phyloP scores from a whole-genome alignment of 352 stramenopile genomes.

The Globisporangium paddicum region DNA sequence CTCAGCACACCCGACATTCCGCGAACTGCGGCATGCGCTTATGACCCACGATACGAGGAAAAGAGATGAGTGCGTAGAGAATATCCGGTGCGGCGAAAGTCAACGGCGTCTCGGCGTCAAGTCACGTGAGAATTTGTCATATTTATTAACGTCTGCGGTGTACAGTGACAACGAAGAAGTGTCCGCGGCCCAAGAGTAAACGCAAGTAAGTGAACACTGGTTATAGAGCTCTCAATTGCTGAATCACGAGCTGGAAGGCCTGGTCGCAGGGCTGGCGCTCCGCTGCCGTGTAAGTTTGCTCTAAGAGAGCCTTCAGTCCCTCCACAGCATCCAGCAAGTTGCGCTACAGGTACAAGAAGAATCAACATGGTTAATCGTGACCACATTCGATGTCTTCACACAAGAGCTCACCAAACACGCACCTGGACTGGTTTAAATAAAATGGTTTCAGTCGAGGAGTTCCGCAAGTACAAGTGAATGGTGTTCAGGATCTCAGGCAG shows the following conservation, averaged over 20 bases:
- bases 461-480: constrained; percentile 75
- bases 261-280: constrained; percentile 41
- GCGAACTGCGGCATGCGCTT: constrained; percentile 37
- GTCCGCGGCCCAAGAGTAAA: not conserved
- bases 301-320: constrained; percentile 49
- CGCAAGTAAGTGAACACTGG: not conserved
- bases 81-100: constrained; percentile 41
- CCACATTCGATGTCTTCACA: too few species aligned
- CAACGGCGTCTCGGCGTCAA: constrained; percentile 45
- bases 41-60: constrained; percentile 1
- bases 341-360: constrained; percentile 27
- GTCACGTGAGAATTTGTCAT: constrained; percentile 21
- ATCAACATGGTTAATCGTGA: not conserved
- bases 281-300: constrained; percentile 49
- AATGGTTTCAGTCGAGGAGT: constrained; percentile 74
- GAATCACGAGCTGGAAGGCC: constrained; percentile 30
- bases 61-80: constrained; percentile 23
- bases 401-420: not conserved
- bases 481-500: constrained; percentile 44
- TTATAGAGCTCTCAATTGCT: constrained; percentile 47
- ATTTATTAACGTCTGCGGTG: constrained; percentile 28
- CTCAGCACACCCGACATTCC: constrained; percentile 43
- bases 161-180: constrained; percentile 24
- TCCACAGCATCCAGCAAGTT: constrained; percentile 66
- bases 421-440: constrained; percentile 84